A percentile compares a stretch with the other conserved stretches of the same genome.
phyloP scores from a whole-genome alignment of 1,139 yeast species.

The Kluyveromyces marxianus region DNA sequence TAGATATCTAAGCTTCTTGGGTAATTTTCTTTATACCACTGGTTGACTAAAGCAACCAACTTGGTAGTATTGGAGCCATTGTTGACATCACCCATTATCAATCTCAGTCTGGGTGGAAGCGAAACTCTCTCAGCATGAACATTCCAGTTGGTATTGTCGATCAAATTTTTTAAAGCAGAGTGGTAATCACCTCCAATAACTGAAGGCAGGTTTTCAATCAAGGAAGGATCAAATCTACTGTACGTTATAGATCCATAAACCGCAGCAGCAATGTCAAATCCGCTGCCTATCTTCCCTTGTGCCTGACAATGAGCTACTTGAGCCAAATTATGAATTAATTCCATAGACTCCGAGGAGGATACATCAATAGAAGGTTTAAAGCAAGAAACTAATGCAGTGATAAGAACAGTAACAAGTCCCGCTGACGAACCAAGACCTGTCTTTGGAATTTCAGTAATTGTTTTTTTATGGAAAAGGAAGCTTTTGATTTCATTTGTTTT shows the following conservation, averaged over 20 bases:
- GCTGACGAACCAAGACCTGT: conserved; percentile 97
- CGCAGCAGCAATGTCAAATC: conserved; percentile 95
- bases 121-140: conserved; percentile 45
- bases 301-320: conserved; percentile 91
- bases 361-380: conserved; percentile 33
- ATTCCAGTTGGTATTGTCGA: conserved; percentile 50
- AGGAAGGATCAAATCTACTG: conserved; percentile 55
- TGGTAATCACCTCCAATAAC: conserved; percentile 20
- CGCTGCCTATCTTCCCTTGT: conserved; percentile 92
- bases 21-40: conserved; percentile 56
- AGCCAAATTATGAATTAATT: conserved; percentile 64
- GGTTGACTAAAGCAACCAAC: conserved; percentile 65
- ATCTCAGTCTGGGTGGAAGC: conserved; percentile 58
- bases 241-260: conserved; percentile 84
- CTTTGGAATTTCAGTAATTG: conserved; percentile 72
- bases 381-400: conserved; percentile 56
- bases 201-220: conserved; percentile 39
- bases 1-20: conserved; percentile 48
- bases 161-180: conserved; percentile 32
- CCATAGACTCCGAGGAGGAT: conserved; percentile 17
- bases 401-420: conserved; percentile 76
- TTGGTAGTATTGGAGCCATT: conserved; percentile 95
- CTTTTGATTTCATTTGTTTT: conserved; percentile 33
- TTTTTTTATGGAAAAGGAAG: conserved; percentile 53
- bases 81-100: conserved; percentile 87